Percentiles rank a stretch among this genome's conserved stretches.
Conservation (phyloP, 2,329 filamentous ascomycete species). For the Lojkania enalia region DNA sequence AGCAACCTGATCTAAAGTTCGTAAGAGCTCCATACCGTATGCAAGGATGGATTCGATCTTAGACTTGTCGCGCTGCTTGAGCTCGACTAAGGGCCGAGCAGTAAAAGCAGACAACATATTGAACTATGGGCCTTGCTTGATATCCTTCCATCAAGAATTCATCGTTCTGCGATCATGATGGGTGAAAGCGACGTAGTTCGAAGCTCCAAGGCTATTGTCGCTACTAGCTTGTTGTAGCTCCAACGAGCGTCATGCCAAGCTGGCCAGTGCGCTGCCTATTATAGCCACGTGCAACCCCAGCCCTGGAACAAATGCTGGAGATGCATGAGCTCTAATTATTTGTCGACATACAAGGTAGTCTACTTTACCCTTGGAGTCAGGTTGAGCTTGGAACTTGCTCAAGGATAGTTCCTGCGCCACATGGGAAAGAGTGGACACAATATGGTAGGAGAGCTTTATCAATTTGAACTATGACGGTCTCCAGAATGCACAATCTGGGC, state of each 20-base stretch:
- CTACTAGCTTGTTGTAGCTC: constrained; percentile 11
- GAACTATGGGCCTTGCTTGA: constrained; percentile 6
- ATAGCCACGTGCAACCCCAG: too few relatives aligned
- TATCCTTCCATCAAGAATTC: constrained; percentile 19
- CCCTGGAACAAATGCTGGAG: too few relatives aligned
- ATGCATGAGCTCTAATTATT: too few relatives aligned
- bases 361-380: neutral
- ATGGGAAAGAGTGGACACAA: too few relatives aligned
- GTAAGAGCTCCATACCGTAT: constrained; percentile 63
- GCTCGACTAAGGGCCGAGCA: constrained; percentile 94
- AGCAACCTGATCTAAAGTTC: constrained; percentile 1
- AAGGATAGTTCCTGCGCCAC: constrained; percentile 1
- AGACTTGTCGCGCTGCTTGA: constrained; percentile 91
- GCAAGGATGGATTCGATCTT: constrained; percentile 95
- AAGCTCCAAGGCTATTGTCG: constrained; percentile 23
- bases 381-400: too few relatives aligned
- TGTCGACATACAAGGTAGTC: too few relatives aligned
- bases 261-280: too few relatives aligned
- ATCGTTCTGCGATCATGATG: constrained; percentile 23
- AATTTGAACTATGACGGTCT: constrained; percentile 29
- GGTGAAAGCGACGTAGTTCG: constrained; percentile 16
- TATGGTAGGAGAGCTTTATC: constrained; percentile 20
- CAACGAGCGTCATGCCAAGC: too few relatives aligned
- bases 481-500: constrained; percentile 20
- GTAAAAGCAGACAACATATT: constrained; percentile 96